phyloP scores from a whole-genome alignment of 192 early-diverging fungal genomes.

The Backusella morwellensis region DNA sequence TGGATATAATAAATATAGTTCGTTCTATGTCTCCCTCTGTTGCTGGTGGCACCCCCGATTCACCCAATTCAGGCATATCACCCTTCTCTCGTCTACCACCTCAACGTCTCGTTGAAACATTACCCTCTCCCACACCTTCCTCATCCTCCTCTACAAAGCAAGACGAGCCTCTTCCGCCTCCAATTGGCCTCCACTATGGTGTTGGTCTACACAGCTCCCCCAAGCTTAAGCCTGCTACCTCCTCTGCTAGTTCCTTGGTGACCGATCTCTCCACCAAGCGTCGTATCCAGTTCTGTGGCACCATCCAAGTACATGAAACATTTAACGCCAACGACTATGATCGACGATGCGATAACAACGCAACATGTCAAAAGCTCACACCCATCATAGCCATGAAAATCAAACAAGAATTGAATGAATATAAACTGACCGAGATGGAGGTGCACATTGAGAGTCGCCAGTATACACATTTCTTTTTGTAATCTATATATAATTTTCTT shows the following conservation, averaged over 20 bases:
- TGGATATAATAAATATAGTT: not conserved
- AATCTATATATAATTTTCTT: not conserved
- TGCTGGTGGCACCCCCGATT: slow-evolving; percentile 13
- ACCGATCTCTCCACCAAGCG: not conserved
- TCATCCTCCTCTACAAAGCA: slow-evolving; percentile 18
- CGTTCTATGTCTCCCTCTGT: not conserved
- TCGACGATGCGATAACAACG: slow-evolving; percentile 77
- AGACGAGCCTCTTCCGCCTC: not conserved
- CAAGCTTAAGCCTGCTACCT: slow-evolving; percentile 10
- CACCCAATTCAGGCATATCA: slow-evolving; percentile 20
- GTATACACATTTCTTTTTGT: slow-evolving; percentile 73
- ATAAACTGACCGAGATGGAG: slow-evolving; percentile 88
- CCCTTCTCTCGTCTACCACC: slow-evolving; percentile 16
- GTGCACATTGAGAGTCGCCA: slow-evolving; percentile 77
- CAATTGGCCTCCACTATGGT: slow-evolving; percentile 9
- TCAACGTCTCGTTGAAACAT: not conserved
- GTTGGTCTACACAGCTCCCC: slow-evolving; percentile 15
- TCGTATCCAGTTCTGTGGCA: slow-evolving; percentile 48
- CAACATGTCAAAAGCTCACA: slow-evolving; percentile 83
- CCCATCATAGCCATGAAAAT: slow-evolving; percentile 83
- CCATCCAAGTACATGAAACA: slow-evolving; percentile 63
- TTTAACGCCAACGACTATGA: slow-evolving; percentile 80
- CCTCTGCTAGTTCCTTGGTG: slow-evolving; percentile 6
- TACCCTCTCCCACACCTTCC: slow-evolving; percentile 13
- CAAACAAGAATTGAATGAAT: slow-evolving; percentile 92